Percentiles rank a stretch among this genome's conserved stretches.
These are phyloP conservation scores for Parastagonospora nodorum DNA, from an alignment of 2,329 filamentous ascomycete species.

Conservation along the genomic window DNA sequence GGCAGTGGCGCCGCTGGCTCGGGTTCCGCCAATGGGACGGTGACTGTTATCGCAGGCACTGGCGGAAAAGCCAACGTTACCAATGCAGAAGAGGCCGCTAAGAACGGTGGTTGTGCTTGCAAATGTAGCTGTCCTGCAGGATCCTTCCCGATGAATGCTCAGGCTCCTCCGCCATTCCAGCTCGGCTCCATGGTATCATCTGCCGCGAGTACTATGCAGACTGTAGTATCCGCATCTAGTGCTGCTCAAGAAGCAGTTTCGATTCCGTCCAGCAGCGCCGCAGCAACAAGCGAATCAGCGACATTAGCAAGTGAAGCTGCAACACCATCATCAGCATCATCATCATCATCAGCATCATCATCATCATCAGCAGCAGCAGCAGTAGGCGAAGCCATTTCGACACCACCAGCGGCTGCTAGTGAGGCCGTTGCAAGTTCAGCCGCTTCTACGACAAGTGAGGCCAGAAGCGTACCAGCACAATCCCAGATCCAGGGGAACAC, in stretches of 20 bases:
- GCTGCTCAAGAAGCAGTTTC: background rate
- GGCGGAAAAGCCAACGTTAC: constrained; percentile 2
- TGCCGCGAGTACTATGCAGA: constrained; percentile 27
- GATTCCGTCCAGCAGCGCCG: background rate
- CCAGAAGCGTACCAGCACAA: constrained; percentile 18
- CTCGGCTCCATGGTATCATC: constrained; percentile 24
- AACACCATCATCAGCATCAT: too few species aligned
- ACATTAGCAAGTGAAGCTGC: constrained; percentile 16
- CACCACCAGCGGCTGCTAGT: constrained; percentile 12
- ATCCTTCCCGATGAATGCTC: constrained; percentile 38
- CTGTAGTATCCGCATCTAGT: constrained; percentile 12
- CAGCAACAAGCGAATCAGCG: constrained; percentile 29
- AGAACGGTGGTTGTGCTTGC: constrained; percentile 32
- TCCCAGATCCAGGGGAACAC: constrained; percentile 26
- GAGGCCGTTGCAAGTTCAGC: constrained; percentile 6
- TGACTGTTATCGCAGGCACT: background rate
- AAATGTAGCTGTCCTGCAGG: constrained; percentile 37
- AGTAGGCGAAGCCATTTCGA: background rate
- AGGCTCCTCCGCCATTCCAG: constrained; percentile 34
- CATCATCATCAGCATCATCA: constrained; percentile 9
- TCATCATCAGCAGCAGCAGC: background rate
- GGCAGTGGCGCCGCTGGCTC: background rate
- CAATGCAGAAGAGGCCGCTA: constrained; percentile 12
- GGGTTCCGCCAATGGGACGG: constrained; percentile 3
- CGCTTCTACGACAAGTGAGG: background rate